A percentile compares a stretch with the other conserved stretches of the same genome.
Evolutionary conservation across 78 protist genomes (phyloP).

Genomic region (Dictyostelium capitatum): DNA sequence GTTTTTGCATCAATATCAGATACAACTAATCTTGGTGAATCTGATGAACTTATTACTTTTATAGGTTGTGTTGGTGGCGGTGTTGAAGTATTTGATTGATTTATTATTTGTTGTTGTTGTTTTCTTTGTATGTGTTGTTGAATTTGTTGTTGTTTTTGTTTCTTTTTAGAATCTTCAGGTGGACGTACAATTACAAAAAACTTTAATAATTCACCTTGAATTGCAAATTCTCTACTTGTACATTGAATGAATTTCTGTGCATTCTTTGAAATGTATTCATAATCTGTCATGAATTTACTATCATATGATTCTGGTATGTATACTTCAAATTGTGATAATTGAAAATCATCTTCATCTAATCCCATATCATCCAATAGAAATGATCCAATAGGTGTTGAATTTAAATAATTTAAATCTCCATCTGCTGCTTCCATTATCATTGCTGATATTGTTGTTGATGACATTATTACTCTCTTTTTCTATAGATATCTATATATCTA

Average conservation of each 20-base stretch:
- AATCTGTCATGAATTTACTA: slow-evolving; percentile 14
- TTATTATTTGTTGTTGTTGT: neutral
- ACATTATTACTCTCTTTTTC: neutral
- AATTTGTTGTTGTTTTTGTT: slow-evolving; percentile 16
- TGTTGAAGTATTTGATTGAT: neutral
- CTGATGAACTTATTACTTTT: neutral
- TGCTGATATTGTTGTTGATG: slow-evolving; percentile 38
- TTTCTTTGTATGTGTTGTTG: neutral
- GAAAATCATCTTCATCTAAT: slow-evolving; percentile 66
- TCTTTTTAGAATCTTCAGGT: slow-evolving; percentile 24
- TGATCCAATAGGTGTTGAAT: neutral
- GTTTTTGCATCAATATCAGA: neutral
- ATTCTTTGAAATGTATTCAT: slow-evolving; percentile 47
- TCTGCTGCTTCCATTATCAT: slow-evolving; percentile 22
- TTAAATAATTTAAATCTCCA: slow-evolving; percentile 25
- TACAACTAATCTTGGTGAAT: neutral
- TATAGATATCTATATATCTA: too few species aligned
- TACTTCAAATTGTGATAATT: slow-evolving; percentile 31
- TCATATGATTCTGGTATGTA: slow-evolving; percentile 52
- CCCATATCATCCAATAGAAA: slow-evolving; percentile 54
- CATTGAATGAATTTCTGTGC: slow-evolving; percentile 20
- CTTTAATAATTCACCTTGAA: slow-evolving; percentile 70
- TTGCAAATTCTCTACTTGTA: slow-evolving; percentile 36
- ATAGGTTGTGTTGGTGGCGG: slow-evolving; percentile 13
- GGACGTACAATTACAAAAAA: slow-evolving; percentile 63